phyloP scores from a whole-genome alignment of 345 rosid genomes.

The Syzygium grande region DNA sequence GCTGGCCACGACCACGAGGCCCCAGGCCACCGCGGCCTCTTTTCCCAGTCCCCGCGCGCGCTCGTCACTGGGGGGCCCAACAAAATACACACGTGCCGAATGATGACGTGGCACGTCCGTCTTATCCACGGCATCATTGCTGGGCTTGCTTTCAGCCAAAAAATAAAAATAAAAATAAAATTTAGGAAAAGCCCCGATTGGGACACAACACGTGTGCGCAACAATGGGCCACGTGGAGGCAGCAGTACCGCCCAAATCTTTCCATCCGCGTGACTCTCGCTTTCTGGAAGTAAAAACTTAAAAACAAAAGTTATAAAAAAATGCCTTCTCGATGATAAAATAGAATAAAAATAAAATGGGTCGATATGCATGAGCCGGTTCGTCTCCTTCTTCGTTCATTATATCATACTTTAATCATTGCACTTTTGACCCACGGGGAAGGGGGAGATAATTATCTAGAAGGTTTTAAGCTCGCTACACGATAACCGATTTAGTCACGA shows the following conservation, averaged over 20 bases:
- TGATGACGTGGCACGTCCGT: background rate
- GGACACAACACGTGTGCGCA: background rate
- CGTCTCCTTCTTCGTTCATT: background rate
- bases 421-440: background rate
- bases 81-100: background rate
- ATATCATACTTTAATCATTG: background rate
- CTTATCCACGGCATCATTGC: conserved; percentile 5
- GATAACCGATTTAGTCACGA: too few relatives aligned
- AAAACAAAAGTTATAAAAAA: too few relatives aligned
- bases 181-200: background rate
- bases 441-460: too few relatives aligned
- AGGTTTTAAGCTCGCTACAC: too few relatives aligned
- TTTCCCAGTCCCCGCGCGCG: background rate
- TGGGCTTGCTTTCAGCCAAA: background rate
- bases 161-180: background rate
- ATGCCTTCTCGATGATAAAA: background rate
- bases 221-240: background rate
- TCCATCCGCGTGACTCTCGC: background rate
- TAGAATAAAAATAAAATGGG: too few relatives aligned
- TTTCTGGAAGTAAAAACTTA: background rate
- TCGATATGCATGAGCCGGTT: background rate
- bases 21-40: background rate
- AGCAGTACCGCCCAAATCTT: background rate
- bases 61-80: background rate
- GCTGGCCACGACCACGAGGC: background rate